Conservation (phyloP, 2,329 filamentous ascomycete genomes). For the Pseudonectria foliicola region DNA sequence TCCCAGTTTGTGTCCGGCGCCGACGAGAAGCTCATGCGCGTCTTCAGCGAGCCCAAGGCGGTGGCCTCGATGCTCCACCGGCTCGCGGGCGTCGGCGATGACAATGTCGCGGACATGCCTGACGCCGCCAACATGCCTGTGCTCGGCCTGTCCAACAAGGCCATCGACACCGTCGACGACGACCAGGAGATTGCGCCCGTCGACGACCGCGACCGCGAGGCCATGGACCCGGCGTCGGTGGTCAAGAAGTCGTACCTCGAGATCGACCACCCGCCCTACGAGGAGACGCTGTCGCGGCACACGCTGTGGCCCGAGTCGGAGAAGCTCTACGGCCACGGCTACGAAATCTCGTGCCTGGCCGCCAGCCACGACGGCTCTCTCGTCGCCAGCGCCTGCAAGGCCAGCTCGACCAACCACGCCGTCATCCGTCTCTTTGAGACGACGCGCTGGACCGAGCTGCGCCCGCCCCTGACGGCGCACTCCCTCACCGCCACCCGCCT, state of each 20-base stretch:
- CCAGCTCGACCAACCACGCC: constrained; percentile 87
- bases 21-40: constrained; percentile 94
- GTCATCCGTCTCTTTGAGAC: constrained; percentile 91
- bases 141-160: constrained; percentile 92
- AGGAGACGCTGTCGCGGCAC: constrained; percentile 82
- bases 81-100: constrained; percentile 53
- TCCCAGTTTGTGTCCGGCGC: constrained; percentile 87
- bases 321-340: constrained; percentile 96
- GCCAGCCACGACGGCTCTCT: constrained; percentile 66
- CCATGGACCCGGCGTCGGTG: constrained; percentile 47
- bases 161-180: constrained; percentile 55
- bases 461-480: constrained; percentile 76
- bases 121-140: constrained; percentile 94
- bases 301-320: constrained; percentile 95
- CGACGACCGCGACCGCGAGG: constrained; percentile 44
- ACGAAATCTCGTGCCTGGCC: constrained; percentile 87
- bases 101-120: constrained; percentile 48
- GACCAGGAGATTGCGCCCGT: constrained; percentile 37
- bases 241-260: constrained; percentile 56
- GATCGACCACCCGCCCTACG: constrained; percentile 69
- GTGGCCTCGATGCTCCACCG: constrained; percentile 67
- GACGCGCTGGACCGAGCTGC: constrained; percentile 76
- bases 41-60: constrained; percentile 83
- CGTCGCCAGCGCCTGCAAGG: constrained; percentile 87
- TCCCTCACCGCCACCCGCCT: constrained; percentile 78